Evolutionary conservation across 1,284 basidiomycete genomes (phyloP).

Genomic region (Pascua sp.): DNA sequence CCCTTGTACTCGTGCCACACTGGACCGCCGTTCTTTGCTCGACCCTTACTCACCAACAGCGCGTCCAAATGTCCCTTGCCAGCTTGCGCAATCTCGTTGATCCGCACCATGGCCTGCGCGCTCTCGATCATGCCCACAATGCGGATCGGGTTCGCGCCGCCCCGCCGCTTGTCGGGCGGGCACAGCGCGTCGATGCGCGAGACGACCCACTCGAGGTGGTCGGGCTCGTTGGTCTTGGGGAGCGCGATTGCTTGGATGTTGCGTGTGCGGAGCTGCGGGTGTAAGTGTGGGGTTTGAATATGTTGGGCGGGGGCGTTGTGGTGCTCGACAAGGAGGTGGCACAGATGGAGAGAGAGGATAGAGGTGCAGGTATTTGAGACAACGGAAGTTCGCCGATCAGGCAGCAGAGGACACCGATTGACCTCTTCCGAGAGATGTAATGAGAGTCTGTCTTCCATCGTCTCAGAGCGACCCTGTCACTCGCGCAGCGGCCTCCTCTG

Average conservation of each 20-base stretch:
- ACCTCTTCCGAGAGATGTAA: too few relatives aligned
- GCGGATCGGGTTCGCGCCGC: conserved; percentile 51
- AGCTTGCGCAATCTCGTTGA: conserved; percentile 33
- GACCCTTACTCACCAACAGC: conserved; percentile 16
- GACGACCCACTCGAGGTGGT: conserved; percentile 65
- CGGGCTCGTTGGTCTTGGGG: conserved; percentile 70
- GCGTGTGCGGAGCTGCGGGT: conserved; percentile 35
- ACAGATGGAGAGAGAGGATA: neutral
- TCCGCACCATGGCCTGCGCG: conserved; percentile 55
- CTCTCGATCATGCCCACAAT: conserved; percentile 78
- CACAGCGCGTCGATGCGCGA: conserved; percentile 38
- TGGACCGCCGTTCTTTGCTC: conserved; percentile 5
- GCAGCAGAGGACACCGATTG: too few relatives aligned
- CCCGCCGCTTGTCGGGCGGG: conserved; percentile 24
- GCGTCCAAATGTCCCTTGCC: conserved; percentile 41
- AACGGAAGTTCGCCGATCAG: too few relatives aligned
- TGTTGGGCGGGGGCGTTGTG: neutral
- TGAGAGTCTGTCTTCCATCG: too few relatives aligned
- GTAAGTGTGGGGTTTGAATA: neutral
- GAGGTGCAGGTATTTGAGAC: too few relatives aligned
- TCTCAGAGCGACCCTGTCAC: too few relatives aligned
- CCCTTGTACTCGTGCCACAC: conserved; percentile 26
- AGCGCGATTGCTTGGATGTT: conserved; percentile 63
- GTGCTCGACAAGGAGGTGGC: neutral
- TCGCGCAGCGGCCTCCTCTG: too few relatives aligned